These are phyloP conservation scores for Keqinozyma sinolaborantium DNA, from an alignment of 1,139 yeast species.

Conservation along the genomic window DNA sequence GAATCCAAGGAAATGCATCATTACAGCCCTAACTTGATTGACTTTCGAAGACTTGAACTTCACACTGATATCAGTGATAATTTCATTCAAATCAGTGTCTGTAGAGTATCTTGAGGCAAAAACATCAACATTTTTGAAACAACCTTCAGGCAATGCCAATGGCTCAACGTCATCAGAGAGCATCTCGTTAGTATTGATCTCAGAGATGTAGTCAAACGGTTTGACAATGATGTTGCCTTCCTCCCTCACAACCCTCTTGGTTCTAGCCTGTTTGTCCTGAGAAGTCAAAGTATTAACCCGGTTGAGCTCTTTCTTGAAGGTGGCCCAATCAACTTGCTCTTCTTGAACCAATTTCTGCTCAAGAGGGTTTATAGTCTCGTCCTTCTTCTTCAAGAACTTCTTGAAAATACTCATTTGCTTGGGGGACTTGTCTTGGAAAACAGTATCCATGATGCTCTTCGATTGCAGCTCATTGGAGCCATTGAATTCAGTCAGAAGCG, in stretches of 20 bases:
- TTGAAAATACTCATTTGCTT: constrained; percentile 52
- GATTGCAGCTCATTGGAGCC: constrained; percentile 15
- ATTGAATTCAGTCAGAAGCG: constrained; percentile 10
- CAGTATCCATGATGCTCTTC: constrained; percentile 33
- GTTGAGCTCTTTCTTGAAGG: constrained; percentile 53
- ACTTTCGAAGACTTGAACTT: constrained; percentile 35
- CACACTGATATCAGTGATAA: constrained; percentile 43
- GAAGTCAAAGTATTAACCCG: constrained; percentile 73
- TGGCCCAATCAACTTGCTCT: constrained; percentile 38
- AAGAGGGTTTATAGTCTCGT: constrained; percentile 25
- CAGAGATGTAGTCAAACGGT: constrained; percentile 64
- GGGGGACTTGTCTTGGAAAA: constrained; percentile 42
- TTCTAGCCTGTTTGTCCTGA: constrained; percentile 66
- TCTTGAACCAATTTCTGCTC: constrained; percentile 33
- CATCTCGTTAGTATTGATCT: constrained; percentile 42
- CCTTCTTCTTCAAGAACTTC: constrained; percentile 41
- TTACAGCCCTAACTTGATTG: constrained; percentile 35
- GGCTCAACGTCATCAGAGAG: constrained; percentile 20
- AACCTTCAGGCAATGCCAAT: constrained; percentile 6
- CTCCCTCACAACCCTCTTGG: constrained; percentile 63
- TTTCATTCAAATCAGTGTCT: constrained; percentile 36
- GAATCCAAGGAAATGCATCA: constrained; percentile 40
- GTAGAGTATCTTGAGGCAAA: constrained; percentile 30
- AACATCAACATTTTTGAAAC: constrained; percentile 26
- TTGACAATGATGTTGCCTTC: constrained; percentile 64